Evolutionary conservation across 1,284 basidiomycete genomes (phyloP).

Genomic region (Leccinum angustisporum): DNA sequence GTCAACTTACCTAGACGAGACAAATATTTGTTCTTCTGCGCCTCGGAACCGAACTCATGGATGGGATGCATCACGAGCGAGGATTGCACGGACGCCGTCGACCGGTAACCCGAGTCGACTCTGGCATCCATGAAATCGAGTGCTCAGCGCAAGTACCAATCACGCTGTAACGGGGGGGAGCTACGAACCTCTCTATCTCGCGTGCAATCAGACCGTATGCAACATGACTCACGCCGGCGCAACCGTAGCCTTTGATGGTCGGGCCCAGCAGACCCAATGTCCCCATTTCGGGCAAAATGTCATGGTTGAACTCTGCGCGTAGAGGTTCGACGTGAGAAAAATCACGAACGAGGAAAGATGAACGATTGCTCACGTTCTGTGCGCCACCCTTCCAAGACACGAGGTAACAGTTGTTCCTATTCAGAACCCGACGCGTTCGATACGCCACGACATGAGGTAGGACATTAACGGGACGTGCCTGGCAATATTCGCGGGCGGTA

Average conservation of each 20-base stretch:
- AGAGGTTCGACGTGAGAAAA: constrained; percentile 1
- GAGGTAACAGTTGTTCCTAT: constrained; percentile 80
- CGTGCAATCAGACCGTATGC: constrained; percentile 93
- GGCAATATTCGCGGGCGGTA: constrained; percentile 83
- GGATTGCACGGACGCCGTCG: constrained; percentile 94
- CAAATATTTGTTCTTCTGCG: constrained; percentile 90
- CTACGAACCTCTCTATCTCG: constrained; percentile 83
- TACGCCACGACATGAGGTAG: neutral
- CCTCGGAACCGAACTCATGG: constrained; percentile 86
- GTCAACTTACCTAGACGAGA: constrained; percentile 68
- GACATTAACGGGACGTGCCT: constrained; percentile 43
- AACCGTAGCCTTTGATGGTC: constrained; percentile 92
- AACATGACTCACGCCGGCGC: constrained; percentile 89
- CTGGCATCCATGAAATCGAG: constrained; percentile 38
- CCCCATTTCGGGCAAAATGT: constrained; percentile 90
- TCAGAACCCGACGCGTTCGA: constrained; percentile 3
- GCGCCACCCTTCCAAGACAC: constrained; percentile 85
- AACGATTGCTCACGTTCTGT: constrained; percentile 66
- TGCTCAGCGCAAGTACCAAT: neutral
- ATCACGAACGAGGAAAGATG: neutral
- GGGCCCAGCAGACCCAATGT: constrained; percentile 87
- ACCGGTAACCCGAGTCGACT: constrained; percentile 95
- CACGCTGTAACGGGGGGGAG: neutral
- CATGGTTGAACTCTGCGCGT: constrained; percentile 70
- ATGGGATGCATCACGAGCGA: constrained; percentile 99